Conservation (phyloP, 164 flowering plant species). For the Nymphaea thermarum region DNA sequence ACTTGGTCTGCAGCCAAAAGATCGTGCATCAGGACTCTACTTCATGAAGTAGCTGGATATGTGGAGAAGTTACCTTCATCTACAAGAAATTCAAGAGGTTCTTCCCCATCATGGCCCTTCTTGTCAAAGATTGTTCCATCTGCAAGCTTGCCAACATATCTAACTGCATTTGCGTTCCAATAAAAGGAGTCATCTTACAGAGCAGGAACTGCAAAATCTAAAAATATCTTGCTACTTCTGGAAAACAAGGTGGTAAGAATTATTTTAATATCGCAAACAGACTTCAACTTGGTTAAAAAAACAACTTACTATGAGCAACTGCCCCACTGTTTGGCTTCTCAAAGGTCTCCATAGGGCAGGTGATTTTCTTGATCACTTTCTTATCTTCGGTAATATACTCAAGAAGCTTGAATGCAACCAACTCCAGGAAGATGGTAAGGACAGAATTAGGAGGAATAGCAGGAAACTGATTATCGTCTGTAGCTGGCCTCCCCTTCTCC, state of each 20-base stretch:
- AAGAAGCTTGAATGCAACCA: constrained; percentile 22
- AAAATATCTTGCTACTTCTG: too few relatives aligned
- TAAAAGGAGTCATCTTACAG: too few relatives aligned
- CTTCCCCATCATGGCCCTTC: constrained; percentile 19
- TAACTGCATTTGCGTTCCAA: constrained; percentile 8
- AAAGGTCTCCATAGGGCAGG: constrained; percentile 14
- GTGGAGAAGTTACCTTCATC: constrained; percentile 21
- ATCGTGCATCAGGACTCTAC: too few relatives aligned
- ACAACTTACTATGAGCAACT: constrained; percentile 18
- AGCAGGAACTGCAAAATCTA: too few relatives aligned
- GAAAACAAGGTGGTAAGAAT: too few relatives aligned
- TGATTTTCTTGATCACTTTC: constrained; percentile 23
- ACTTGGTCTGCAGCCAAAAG: constrained; percentile 21
- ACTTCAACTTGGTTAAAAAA: not conserved
- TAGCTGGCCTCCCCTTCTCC: constrained; percentile 15
- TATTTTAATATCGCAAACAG: too few relatives aligned
- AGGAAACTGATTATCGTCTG: constrained; percentile 9
- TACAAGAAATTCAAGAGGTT: constrained; percentile 18
- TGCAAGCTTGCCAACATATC: constrained; percentile 18
- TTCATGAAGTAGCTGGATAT: too few relatives aligned
- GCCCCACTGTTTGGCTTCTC: constrained; percentile 27
- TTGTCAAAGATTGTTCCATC: constrained; percentile 22
- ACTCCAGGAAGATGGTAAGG: constrained; percentile 15
- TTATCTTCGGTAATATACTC: constrained; percentile 21
- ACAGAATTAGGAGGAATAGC: constrained; percentile 23